These are phyloP conservation scores for Ustilago sp. DNA, from an alignment of 1,284 basidiomycete genomes.

Conservation along the genomic window DNA sequence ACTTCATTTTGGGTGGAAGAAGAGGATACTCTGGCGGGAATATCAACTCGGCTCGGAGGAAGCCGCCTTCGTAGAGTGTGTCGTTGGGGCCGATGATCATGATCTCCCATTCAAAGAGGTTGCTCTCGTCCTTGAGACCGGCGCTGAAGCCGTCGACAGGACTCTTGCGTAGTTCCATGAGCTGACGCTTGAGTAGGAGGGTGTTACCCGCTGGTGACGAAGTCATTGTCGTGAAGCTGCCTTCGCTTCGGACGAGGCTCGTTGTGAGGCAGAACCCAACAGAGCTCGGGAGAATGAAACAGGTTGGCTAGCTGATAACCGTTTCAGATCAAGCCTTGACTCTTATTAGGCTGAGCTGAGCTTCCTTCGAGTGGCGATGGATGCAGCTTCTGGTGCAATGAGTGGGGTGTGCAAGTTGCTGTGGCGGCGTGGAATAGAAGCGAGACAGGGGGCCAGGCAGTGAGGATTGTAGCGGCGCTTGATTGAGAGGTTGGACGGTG, in stretches of 20 bases:
- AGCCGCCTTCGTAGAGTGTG: conserved; percentile 69
- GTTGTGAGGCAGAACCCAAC: neutral
- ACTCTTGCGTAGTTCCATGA: conserved; percentile 66
- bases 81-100: conserved; percentile 70
- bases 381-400: neutral
- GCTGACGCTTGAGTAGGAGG: conserved; percentile 67
- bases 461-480: neutral
- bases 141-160: conserved; percentile 70
- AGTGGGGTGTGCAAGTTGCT: neutral
- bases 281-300: neutral
- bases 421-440: neutral
- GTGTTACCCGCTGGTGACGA: conserved; percentile 64
- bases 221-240: conserved; percentile 45
- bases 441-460: neutral
- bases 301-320: too few species aligned
- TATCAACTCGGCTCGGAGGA: conserved; percentile 66
- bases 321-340: too few species aligned
- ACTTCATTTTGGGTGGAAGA: conserved; percentile 93
- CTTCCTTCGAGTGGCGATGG: neutral
- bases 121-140: conserved; percentile 69
- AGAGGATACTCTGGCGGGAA: conserved; percentile 78
- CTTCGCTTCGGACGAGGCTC: too few species aligned
- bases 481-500: neutral
- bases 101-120: conserved; percentile 69
- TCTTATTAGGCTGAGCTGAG: neutral